Evolutionary conservation across 1,284 basidiomycete species (phyloP).

Genomic region (Vanrija sp.): DNA sequence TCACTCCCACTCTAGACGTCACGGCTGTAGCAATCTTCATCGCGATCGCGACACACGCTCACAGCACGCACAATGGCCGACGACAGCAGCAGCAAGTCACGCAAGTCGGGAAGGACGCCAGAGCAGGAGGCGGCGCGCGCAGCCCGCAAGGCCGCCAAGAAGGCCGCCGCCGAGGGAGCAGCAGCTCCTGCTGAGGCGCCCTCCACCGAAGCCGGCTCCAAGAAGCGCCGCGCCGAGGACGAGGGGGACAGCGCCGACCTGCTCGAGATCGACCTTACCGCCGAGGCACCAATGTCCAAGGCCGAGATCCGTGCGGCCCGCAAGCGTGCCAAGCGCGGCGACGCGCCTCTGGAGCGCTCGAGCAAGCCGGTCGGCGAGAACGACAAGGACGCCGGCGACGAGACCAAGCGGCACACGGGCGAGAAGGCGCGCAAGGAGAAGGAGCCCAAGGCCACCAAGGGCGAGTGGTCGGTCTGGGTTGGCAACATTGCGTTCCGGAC

Average conservation of each 20-base stretch:
- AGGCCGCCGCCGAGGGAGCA: constrained; percentile 12
- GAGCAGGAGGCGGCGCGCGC: constrained; percentile 43
- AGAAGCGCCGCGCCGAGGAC: constrained; percentile 20
- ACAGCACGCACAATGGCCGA: constrained; percentile 11
- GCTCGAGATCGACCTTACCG: constrained; percentile 46
- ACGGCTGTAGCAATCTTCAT: not conserved
- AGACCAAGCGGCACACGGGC: constrained; percentile 45
- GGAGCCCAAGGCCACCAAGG: constrained; percentile 59
- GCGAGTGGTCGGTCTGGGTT: constrained; percentile 71
- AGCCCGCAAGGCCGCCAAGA: constrained; percentile 36
- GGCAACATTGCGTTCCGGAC: constrained; percentile 94
- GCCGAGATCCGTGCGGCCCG: constrained; percentile 45
- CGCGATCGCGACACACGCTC: not conserved
- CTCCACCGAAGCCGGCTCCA: constrained; percentile 8
- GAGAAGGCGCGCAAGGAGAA: constrained; percentile 59
- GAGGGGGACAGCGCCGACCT: constrained; percentile 25
- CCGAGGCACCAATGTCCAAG: constrained; percentile 47
- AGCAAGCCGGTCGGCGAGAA: constrained; percentile 41
- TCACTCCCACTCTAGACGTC: constrained; percentile 1
- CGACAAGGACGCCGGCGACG: constrained; percentile 3
- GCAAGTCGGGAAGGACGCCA: constrained; percentile 35
- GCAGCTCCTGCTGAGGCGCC: constrained; percentile 3
- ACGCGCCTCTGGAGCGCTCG: constrained; percentile 17
- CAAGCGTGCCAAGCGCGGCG: constrained; percentile 38
- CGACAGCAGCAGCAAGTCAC: constrained; percentile 56